Base-by-base conservation (phyloP, 2,329 filamentous ascomycete genomes). In the Aspergillus sp. region DNA sequence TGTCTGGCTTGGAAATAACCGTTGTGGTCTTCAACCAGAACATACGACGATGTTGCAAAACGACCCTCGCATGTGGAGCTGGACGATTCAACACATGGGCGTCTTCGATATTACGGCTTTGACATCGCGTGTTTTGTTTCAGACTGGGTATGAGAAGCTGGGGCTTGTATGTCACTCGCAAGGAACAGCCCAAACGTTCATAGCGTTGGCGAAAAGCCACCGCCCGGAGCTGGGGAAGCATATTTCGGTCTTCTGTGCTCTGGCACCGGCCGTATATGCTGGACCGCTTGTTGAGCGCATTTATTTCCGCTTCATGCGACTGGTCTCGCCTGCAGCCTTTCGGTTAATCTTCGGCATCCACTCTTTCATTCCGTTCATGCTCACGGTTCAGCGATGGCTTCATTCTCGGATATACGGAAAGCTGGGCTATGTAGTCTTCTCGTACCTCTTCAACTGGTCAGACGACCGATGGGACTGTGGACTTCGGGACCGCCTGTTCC, bases 81-180 rank as follows among this genome's bases (percentile, higher is more conserved):
- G 93, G 93, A 96, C 96, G 64, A 96, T 97, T 55, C 86, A 90
- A 0, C 91, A 96, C 69, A 96, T 97, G 90, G 93, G 92, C 3
- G 88, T 93, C 1, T 86, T 96, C 70, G 93, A 98, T 70, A 82
- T 98, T 3, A 84, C 93, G 0, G 92, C 93, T 0, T 81, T 97
- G 35, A 84, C 90, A 1, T 90, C 89, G 0, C 86, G 90, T 6
- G 90, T 97, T 1, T 81, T 96, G 2, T 82, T 82, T 40, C 89
- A 96, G 75, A 97, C 93, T 0, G 88, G 89, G 0, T 96, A 96
- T 67, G 79, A 85, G 15, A 95, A 93, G 71, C 80, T 96, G 4
- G 93, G 89, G 0, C 82, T 97, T 2, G 84, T 96, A 23, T 90
- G 88, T 55, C 93, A 98, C 73, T 95, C 90, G 1, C 93, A 98